phyloP scores from a whole-genome alignment of 2,329 filamentous ascomycete genomes.

The Penicillium sp. region DNA sequence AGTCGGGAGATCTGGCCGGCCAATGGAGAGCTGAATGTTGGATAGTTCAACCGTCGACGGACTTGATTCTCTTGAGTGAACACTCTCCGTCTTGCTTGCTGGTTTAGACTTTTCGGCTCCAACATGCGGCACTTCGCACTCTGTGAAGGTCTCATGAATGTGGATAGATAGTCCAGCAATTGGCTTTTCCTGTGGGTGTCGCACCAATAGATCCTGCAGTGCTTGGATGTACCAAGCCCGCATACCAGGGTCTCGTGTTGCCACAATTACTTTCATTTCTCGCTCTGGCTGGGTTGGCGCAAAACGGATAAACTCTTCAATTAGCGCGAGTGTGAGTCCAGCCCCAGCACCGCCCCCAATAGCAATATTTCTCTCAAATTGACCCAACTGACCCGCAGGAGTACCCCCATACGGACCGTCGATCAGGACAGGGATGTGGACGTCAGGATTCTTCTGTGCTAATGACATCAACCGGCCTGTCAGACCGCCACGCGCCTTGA shows the following conservation, averaged over 20 bases:
- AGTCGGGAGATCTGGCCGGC: conserved; percentile 14
- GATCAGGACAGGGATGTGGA: conserved; percentile 50
- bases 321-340: conserved; percentile 55
- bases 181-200: conserved; percentile 10
- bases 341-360: conserved; percentile 60
- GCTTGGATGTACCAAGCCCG: conserved; percentile 19
- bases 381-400: conserved; percentile 38
- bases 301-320: conserved; percentile 26
- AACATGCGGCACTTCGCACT: background rate
- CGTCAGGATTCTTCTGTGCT: conserved; percentile 40
- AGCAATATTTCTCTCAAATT: conserved; percentile 50
- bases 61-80: conserved; percentile 13
- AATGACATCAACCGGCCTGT: conserved; percentile 50
- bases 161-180: conserved; percentile 15
- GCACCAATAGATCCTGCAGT: conserved; percentile 12
- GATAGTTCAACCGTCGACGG: conserved; percentile 9
- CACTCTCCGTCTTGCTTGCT: conserved; percentile 1
- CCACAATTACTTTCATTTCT: conserved; percentile 19
- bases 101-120: background rate
- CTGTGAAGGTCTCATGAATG: conserved; percentile 17
- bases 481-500: conserved; percentile 53
- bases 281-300: background rate
- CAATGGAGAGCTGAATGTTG: conserved; percentile 13
- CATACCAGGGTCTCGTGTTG: conserved; percentile 20
- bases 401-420: conserved; percentile 62